Conservation (phyloP, 768 basidiomycete genomes). For the Lactarius sp. region DNA sequence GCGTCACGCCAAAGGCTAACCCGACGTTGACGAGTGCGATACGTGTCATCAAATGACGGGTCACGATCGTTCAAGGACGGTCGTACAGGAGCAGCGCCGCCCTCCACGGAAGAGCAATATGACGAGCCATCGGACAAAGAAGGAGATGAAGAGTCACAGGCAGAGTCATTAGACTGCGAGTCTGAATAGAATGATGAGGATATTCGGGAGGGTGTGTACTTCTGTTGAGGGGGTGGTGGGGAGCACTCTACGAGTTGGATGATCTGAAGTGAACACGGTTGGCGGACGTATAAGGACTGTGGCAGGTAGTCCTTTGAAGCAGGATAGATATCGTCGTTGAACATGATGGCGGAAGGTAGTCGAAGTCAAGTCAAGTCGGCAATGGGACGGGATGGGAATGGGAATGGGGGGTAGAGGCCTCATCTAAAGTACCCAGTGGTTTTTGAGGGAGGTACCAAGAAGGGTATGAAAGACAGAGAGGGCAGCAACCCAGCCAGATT, state of each 20-base stretch:
- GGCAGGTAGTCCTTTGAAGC: slow-evolving; percentile 14
- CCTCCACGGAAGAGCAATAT: slow-evolving; percentile 65
- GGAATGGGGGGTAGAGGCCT: background rate
- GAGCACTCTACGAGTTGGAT: slow-evolving; percentile 27
- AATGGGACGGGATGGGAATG: slow-evolving; percentile 13
- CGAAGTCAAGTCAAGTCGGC: slow-evolving; percentile 3
- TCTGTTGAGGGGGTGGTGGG: slow-evolving; percentile 27
- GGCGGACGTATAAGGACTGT: slow-evolving; percentile 25
- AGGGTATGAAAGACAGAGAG: slow-evolving; percentile 21
- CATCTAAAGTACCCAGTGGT: slow-evolving; percentile 19
- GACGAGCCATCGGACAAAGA: slow-evolving; percentile 47
- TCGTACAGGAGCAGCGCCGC: slow-evolving; percentile 25
- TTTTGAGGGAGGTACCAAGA: slow-evolving; percentile 23
- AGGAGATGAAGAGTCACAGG: slow-evolving; percentile 43
- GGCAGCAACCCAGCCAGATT: slow-evolving; percentile 19
- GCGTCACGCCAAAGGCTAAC: slow-evolving; percentile 66
- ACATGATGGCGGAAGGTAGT: slow-evolving; percentile 24
- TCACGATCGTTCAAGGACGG: slow-evolving; percentile 15
- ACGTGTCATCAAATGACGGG: slow-evolving; percentile 45
- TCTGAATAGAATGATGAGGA: slow-evolving; percentile 28
- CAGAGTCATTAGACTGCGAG: slow-evolving; percentile 24
- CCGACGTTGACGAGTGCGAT: slow-evolving; percentile 53
- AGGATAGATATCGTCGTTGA: slow-evolving; percentile 23
- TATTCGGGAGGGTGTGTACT: slow-evolving; percentile 31
- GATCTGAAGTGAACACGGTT: slow-evolving; percentile 23